Percentiles rank a stretch among this genome's conserved stretches.
These are phyloP conservation scores for Logfia minima DNA, from an alignment of 129 eudicot species.

Conservation along the genomic window DNA sequence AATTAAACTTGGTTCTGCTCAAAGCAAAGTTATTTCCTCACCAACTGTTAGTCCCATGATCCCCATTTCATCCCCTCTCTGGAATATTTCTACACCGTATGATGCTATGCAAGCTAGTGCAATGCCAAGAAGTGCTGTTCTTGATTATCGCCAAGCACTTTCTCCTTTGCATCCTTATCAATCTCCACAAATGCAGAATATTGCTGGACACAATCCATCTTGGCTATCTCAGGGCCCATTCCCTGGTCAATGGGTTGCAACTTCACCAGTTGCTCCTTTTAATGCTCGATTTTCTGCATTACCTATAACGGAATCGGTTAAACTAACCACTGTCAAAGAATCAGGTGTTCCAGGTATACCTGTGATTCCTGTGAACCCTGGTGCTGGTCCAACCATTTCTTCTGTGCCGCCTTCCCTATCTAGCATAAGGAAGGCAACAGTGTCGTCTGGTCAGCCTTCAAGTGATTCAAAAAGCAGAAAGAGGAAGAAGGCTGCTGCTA, in stretches of 20 bases:
- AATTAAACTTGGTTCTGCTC: constrained; percentile 41
- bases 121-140: constrained; percentile 43
- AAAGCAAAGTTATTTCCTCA: constrained; percentile 50
- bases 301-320: constrained; percentile 59
- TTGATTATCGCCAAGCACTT: constrained; percentile 54
- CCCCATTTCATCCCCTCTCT: constrained; percentile 84
- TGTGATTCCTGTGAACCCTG: constrained; percentile 32
- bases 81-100: constrained; percentile 70
- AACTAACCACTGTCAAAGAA: constrained; percentile 62
- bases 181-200: constrained; percentile 45
- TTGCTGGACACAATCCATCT: constrained; percentile 56
- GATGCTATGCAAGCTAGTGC: constrained; percentile 49
- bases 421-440: constrained; percentile 32
- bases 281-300: constrained; percentile 45
- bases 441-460: constrained; percentile 43
- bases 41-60: constrained; percentile 52
- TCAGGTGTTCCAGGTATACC: constrained; percentile 36
- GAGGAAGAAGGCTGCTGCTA: constrained; percentile 59
- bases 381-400: constrained; percentile 33
- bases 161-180: constrained; percentile 71
- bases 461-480: constrained; percentile 62
- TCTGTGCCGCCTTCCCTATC: constrained; percentile 33
- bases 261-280: constrained; percentile 61
- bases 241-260: constrained; percentile 74
- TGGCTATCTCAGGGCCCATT: constrained; percentile 74